Conservation (phyloP, 2,329 filamentous ascomycete genomes). For the Alternaria dauci region DNA sequence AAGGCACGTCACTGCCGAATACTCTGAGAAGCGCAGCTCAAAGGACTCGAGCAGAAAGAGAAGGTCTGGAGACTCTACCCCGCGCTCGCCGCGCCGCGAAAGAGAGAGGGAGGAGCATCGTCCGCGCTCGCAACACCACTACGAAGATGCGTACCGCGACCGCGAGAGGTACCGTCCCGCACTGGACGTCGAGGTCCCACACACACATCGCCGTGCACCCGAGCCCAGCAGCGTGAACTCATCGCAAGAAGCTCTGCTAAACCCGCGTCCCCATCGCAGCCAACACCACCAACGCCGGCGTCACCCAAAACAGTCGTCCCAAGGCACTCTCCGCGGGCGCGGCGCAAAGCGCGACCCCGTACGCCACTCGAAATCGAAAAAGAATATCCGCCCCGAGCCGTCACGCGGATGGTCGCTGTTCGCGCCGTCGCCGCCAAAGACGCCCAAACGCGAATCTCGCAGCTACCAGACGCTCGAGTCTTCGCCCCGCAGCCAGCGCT, state of each 20-base stretch:
- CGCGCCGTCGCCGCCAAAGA: constrained; percentile 42
- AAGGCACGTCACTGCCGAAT: constrained; percentile 31
- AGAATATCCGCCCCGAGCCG: constrained; percentile 33
- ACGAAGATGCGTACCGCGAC: constrained; percentile 26
- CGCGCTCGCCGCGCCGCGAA: constrained; percentile 35
- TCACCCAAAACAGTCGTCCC: constrained; percentile 44
- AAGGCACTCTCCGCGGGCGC: constrained; percentile 45
- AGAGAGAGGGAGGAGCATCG: constrained; percentile 33
- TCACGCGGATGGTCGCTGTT: constrained; percentile 44
- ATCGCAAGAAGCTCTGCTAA: constrained; percentile 47
- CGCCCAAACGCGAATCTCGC: constrained; percentile 31
- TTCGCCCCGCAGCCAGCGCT: constrained; percentile 41
- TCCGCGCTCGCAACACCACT: constrained; percentile 28
- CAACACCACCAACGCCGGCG: constrained; percentile 42
- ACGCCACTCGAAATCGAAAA: constrained; percentile 43
- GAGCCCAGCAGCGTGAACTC: constrained; percentile 37
- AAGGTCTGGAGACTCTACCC: constrained; percentile 32
- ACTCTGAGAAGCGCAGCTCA: constrained; percentile 44
- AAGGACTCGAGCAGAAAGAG: constrained; percentile 38
- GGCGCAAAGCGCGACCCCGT: constrained; percentile 50
- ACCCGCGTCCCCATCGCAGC: constrained; percentile 48
- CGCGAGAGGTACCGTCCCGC: constrained; percentile 32
- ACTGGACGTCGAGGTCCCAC: constrained; percentile 38
- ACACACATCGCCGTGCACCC: constrained; percentile 41
- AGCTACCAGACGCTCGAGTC: constrained; percentile 41